These are phyloP conservation scores for Aspergillus jensenii DNA, from an alignment of 2,329 filamentous ascomycete species.

Conservation along the genomic window DNA sequence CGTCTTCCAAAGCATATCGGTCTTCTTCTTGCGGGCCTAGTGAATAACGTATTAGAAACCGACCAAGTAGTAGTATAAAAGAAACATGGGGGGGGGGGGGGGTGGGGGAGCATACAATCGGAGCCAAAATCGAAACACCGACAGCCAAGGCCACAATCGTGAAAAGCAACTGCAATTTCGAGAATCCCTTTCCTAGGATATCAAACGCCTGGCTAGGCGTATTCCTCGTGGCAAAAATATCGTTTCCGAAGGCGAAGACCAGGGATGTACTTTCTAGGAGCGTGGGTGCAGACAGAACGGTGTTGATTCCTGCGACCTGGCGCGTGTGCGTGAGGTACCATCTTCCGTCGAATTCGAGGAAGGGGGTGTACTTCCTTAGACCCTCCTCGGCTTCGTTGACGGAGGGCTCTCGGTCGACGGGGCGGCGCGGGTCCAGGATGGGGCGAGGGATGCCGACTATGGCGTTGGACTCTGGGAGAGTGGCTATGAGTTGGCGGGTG, in stretches of 20 bases:
- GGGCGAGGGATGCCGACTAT: constrained; percentile 77
- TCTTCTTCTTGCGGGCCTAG: constrained; percentile 11
- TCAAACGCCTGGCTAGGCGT: constrained; percentile 91
- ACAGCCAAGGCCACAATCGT: constrained; percentile 79
- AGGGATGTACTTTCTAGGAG: constrained; percentile 89
- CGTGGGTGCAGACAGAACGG: constrained; percentile 73
- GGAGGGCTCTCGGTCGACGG: constrained; percentile 79
- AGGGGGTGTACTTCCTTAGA: constrained; percentile 70
- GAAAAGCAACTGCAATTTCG: constrained; percentile 78
- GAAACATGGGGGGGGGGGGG: neutral
- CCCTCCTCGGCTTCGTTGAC: constrained; percentile 80
- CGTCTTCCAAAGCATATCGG: constrained; percentile 8
- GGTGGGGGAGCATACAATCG: constrained; percentile 67
- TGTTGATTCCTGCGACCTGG: constrained; percentile 72
- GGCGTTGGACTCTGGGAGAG: constrained; percentile 69
- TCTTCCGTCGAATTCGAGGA: constrained; percentile 80
- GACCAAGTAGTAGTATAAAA: neutral
- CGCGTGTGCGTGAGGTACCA: constrained; percentile 78
- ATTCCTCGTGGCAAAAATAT: constrained; percentile 83
- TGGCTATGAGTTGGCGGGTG: constrained; percentile 75
- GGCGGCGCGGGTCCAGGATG: constrained; percentile 80
- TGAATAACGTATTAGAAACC: neutral
- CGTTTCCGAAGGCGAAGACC: constrained; percentile 79
- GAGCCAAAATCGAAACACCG: constrained; percentile 75
- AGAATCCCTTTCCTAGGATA: constrained; percentile 88